Conservation (phyloP, 768 basidiomycete species). For the Lactarius akahatsu region DNA sequence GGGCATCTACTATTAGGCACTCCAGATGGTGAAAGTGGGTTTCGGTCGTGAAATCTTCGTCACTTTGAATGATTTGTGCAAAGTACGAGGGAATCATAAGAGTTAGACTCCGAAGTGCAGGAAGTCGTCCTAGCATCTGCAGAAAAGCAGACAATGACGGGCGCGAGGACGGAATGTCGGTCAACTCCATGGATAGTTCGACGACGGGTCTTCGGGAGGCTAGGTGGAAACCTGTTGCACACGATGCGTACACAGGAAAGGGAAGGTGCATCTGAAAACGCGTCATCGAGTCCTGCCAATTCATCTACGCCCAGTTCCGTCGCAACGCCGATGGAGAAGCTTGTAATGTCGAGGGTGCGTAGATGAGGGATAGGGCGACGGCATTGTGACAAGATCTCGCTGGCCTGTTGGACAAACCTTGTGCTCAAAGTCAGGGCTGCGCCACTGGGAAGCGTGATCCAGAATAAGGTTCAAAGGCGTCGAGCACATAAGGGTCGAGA, state of each 20-base stretch:
- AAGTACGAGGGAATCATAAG: slow-evolving; percentile 40
- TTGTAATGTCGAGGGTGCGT: slow-evolving; percentile 35
- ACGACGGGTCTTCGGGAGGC: slow-evolving; percentile 23
- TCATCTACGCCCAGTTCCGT: slow-evolving; percentile 16
- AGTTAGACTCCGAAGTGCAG: slow-evolving; percentile 42
- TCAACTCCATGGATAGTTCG: slow-evolving; percentile 21
- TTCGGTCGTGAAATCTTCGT: slow-evolving; percentile 23
- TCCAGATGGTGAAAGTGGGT: slow-evolving; percentile 34
- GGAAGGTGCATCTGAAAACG: slow-evolving; percentile 38
- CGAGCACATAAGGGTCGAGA: slow-evolving; percentile 33
- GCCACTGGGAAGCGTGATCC: slow-evolving; percentile 45
- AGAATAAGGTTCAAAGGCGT: slow-evolving; percentile 38
- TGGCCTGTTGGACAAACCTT: slow-evolving; percentile 39
- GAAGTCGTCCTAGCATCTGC: slow-evolving; percentile 41
- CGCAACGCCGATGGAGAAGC: slow-evolving; percentile 20
- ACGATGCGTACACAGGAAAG: slow-evolving; percentile 30
- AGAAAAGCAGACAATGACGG: slow-evolving; percentile 30
- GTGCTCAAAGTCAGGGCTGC: slow-evolving; percentile 44
- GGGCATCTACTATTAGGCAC: slow-evolving; percentile 35
- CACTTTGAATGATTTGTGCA: slow-evolving; percentile 32
- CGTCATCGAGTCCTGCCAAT: slow-evolving; percentile 22
- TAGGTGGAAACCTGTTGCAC: slow-evolving; percentile 24
- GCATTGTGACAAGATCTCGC: slow-evolving; percentile 42
- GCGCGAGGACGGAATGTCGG: slow-evolving; percentile 27
- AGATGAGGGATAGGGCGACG: slow-evolving; percentile 40